phyloP scores from a whole-genome alignment of 2,329 filamentous ascomycete genomes.

The Claviceps sorghi region DNA sequence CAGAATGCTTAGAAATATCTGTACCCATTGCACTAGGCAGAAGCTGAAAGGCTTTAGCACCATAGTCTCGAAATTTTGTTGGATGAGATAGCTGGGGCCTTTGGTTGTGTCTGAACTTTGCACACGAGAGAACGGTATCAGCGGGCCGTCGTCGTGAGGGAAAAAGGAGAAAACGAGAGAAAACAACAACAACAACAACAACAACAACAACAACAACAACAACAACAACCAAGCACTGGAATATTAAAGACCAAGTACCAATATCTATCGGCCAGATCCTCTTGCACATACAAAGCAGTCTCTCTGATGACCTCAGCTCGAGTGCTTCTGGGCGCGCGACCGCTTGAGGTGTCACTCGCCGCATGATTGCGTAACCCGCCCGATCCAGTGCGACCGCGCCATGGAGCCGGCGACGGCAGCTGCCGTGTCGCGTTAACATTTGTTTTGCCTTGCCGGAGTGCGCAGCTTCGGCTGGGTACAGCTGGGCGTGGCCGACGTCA shows the following conservation, averaged over 20 bases:
- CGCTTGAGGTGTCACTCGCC: too few species aligned
- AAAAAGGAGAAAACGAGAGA: too few species aligned
- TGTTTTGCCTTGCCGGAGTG: background rate
- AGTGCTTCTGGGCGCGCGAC: too few species aligned
- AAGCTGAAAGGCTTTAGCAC: background rate
- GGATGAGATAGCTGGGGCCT: background rate
- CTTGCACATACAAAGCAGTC: background rate
- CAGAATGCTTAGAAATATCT: too few species aligned
- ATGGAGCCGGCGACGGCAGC: background rate
- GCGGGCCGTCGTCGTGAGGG: too few species aligned
- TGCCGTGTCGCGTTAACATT: background rate
- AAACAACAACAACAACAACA: too few species aligned
- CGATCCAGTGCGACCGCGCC: background rate
- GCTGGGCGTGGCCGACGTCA: background rate
- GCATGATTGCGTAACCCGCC: background rate
- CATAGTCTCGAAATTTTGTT: background rate
- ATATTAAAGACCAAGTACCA: background rate
- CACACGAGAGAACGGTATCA: background rate
- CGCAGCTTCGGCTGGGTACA: background rate
- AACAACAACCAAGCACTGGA: background rate
- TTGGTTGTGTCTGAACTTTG: background rate
- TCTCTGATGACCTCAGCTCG: background rate
- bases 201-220: too few species aligned
- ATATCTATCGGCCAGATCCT: too few species aligned
- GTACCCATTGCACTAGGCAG: too few species aligned